A percentile compares a stretch with the other conserved stretches of the same genome.
phyloP scores from a whole-genome alignment of 305 asterid genomes.

The Fraxinus xanthoxyloides region DNA sequence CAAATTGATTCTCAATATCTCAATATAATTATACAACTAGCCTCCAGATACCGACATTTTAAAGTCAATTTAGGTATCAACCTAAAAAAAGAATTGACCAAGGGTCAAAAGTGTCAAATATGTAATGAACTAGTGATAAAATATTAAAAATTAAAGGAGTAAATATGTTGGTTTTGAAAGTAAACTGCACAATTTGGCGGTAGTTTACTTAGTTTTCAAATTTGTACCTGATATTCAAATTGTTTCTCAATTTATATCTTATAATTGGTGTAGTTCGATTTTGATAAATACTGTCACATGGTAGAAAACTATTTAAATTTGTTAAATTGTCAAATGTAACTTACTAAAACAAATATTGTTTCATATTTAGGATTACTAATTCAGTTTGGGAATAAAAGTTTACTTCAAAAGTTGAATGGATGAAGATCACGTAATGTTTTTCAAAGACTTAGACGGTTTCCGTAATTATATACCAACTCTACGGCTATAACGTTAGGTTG shows the following conservation, averaged over 20 bases:
- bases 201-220: slow-evolving; percentile 27
- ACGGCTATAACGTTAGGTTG: background rate
- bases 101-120: background rate
- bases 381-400: background rate
- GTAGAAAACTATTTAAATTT: background rate
- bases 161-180: background rate
- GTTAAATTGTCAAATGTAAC: background rate
- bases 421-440: background rate
- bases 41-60: background rate
- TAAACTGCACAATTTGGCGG: slow-evolving; percentile 12
- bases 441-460: background rate
- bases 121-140: background rate
- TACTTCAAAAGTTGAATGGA: background rate
- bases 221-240: background rate
- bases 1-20: background rate
- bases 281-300: background rate
- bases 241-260: background rate
- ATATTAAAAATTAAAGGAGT: background rate
- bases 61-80: background rate
- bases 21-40: background rate
- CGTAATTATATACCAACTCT: background rate
- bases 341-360: background rate
- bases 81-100: background rate
- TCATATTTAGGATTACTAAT: background rate
- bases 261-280: background rate